A percentile compares a stretch with the other conserved stretches of the same genome.
Evolutionary conservation across 1,284 basidiomycete genomes (phyloP).

Genomic region (Ceratorhiza oryzae-sativae): DNA sequence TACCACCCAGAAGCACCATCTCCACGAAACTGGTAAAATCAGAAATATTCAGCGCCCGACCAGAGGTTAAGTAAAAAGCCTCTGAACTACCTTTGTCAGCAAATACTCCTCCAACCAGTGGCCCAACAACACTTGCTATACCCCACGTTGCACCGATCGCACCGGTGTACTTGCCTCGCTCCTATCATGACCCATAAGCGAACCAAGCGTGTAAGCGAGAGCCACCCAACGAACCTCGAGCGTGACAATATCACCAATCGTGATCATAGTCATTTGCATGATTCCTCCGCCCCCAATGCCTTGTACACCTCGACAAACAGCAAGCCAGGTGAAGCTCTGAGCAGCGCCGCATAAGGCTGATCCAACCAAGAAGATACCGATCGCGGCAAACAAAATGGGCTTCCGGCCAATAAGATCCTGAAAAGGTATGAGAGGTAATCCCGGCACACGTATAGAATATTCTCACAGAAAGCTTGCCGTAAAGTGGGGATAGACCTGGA

Average conservation of each 20-base stretch:
- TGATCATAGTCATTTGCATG: constrained; percentile 69
- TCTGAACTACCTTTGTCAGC: constrained; percentile 49
- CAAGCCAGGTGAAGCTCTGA: constrained; percentile 76
- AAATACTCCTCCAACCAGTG: constrained; percentile 56
- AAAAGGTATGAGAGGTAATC: background rate
- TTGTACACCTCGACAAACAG: constrained; percentile 75
- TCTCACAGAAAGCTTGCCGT: constrained; percentile 72
- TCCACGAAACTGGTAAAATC: constrained; percentile 42
- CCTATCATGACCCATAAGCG: constrained; percentile 47
- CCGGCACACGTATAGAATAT: background rate
- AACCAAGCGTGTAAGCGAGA: background rate
- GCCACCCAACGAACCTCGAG: constrained; percentile 54
- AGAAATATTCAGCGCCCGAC: background rate
- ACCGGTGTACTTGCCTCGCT: constrained; percentile 78
- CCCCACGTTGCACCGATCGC: constrained; percentile 82
- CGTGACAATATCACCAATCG: constrained; percentile 80
- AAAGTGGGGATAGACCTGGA: constrained; percentile 69
- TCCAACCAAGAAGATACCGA: constrained; percentile 77
- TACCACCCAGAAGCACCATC: constrained; percentile 48
- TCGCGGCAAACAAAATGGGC: constrained; percentile 71
- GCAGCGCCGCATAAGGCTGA: constrained; percentile 85
- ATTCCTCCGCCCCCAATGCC: constrained; percentile 85
- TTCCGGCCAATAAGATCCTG: constrained; percentile 65
- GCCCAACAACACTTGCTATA: constrained; percentile 74
- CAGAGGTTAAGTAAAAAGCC: too few species aligned